Evolutionary conservation across 192 early-diverging fungal genomes (phyloP), one percentile per base, ranked within the genome.

Genomic region (Coemansia javaensis): DNA sequence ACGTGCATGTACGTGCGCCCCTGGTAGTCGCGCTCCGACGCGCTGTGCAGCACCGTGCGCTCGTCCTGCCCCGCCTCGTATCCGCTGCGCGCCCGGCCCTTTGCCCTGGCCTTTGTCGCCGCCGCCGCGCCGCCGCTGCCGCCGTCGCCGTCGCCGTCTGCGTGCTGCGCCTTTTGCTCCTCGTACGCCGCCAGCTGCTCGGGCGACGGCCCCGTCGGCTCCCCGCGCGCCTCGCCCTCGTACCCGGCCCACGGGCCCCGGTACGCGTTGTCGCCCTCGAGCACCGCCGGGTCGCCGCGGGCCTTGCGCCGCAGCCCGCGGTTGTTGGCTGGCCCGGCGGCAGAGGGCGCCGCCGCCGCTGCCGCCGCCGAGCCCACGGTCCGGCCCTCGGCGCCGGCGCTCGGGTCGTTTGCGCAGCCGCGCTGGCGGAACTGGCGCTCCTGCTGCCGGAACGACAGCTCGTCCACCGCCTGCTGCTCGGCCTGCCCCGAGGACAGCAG

Each of bases 1-100:
- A 91, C 84, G 56, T 91, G 88, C 88, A 99, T 93, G 54, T 97
- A 99, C 7, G 94, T 94, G 36, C 97, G 66, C 18, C 94, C 94
- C 53, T 90, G 79, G 74, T 97, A 97, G 70, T 99, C 94, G 25
- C 66, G 75, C 63, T 90, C 88, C 0, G 81, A 47, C 61, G 85
- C 84, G 25, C 91, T 93, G 58, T 99, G 94, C 67, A 97, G 93
- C 15, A 62, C 75, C 1, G 90, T 85, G 41, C 73, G 86, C 66
- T 99, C 97, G 6, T 72, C 64, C 40, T 80, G 87, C 12, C 54
- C 70, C 9, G 64, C 56, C 49, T 50, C 31, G 5, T 53, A 63
- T 14, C 40, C 40, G 0, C 22, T 36, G 15, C 16, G 34, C 1
- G 24, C 24, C 16, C 14, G 39, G n/a, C 24, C 23, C 17, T 12